Evolutionary conservation across 805 yeast genomes (phyloP).

Genomic region (Priceomyces melissophilus): DNA sequence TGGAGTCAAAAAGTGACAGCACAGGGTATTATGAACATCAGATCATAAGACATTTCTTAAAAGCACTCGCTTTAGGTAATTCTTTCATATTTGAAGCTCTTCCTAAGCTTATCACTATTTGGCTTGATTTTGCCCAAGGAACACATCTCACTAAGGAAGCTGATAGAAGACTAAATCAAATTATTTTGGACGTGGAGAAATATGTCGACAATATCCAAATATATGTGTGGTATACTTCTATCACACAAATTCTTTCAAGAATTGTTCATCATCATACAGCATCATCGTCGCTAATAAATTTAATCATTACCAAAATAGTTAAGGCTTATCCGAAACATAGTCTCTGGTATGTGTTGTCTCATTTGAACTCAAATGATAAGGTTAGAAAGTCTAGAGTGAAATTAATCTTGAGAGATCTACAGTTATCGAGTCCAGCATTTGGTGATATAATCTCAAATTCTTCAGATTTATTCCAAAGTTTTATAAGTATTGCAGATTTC

Average conservation of each 20-base stretch:
- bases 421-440: slow-evolving; percentile 10
- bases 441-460: slow-evolving; percentile 21
- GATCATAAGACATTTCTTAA: slow-evolving; percentile 54
- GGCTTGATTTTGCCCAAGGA: slow-evolving; percentile 72
- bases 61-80: slow-evolving; percentile 60
- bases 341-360: slow-evolving; percentile 79
- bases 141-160: slow-evolving; percentile 23
- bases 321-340: slow-evolving; percentile 74
- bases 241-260: slow-evolving; percentile 83
- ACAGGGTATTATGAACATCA: slow-evolving; percentile 53
- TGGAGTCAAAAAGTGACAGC: slow-evolving; percentile 57
- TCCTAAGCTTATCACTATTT: slow-evolving; percentile 84
- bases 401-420: slow-evolving; percentile 17
- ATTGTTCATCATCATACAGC: slow-evolving; percentile 58
- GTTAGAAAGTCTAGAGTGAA: slow-evolving; percentile 26
- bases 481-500: slow-evolving; percentile 42
- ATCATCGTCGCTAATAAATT: slow-evolving; percentile 53
- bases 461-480: slow-evolving; percentile 36
- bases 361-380: slow-evolving; percentile 53
- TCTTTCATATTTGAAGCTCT: slow-evolving; percentile 74
- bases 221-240: slow-evolving; percentile 71
- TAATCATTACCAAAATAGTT: slow-evolving; percentile 57
- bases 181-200: slow-evolving; percentile 46
- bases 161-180: slow-evolving; percentile 38
- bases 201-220: slow-evolving; percentile 46